A percentile compares a stretch with the other conserved stretches of the same genome.
These are phyloP conservation scores for Arthrobotrys entomopaga DNA, from an alignment of 2,329 filamentous ascomycete species.

Conservation along the genomic window DNA sequence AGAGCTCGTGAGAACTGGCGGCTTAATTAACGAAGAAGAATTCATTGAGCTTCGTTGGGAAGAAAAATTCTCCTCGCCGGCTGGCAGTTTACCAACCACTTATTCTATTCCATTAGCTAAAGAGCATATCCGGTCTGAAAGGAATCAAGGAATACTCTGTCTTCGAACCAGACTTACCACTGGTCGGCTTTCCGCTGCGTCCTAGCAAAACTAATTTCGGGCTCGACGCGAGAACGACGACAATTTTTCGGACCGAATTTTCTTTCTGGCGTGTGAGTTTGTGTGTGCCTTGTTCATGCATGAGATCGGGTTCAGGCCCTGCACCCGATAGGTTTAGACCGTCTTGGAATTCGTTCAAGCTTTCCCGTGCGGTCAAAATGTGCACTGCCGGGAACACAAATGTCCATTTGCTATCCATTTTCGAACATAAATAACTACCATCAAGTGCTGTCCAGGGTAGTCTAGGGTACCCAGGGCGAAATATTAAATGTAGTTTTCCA, in stretches of 20 bases:
- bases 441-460: too few relatives aligned
- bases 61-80: background rate
- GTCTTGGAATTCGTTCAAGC: constrained; percentile 4
- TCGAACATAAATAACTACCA: too few relatives aligned
- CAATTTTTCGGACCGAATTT: constrained; percentile 54
- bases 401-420: too few relatives aligned
- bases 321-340: constrained; percentile 24
- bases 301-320: constrained; percentile 21
- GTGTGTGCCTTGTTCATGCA: constrained; percentile 25
- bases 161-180: constrained; percentile 29
- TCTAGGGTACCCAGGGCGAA: too few relatives aligned
- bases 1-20: background rate
- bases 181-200: constrained; percentile 48
- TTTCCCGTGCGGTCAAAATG: background rate
- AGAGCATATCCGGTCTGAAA: background rate
- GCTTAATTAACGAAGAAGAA: background rate
- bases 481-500: too few relatives aligned
- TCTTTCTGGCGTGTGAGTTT: constrained; percentile 17
- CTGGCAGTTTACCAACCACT: background rate
- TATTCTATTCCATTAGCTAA: constrained; percentile 41
- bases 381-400: too few relatives aligned
- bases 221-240: constrained; percentile 35
- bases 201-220: constrained; percentile 19
- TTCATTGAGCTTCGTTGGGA: background rate
- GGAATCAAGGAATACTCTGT: constrained; percentile 31